phyloP scores from a whole-genome alignment of 1,139 yeast species.

The Kurtzmaniella quercitrusa region DNA sequence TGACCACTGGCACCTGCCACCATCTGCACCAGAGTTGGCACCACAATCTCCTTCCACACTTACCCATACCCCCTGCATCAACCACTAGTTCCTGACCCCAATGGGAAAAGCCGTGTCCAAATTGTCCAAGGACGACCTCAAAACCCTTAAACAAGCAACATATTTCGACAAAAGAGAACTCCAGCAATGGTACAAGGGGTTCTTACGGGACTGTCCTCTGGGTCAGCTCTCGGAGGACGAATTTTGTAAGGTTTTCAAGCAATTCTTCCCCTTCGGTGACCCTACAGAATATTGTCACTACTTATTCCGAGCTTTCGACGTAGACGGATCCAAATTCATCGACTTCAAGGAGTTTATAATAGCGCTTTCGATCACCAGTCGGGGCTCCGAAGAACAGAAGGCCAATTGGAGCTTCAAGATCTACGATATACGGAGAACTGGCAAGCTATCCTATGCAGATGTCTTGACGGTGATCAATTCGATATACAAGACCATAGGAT shows the following conservation, averaged over 20 bases:
- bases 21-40: background rate
- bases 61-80: background rate
- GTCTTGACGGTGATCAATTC: slow-evolving; percentile 76
- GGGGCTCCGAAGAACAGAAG: slow-evolving; percentile 87
- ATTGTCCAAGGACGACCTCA: slow-evolving; percentile 84
- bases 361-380: slow-evolving; percentile 80
- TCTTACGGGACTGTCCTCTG: slow-evolving; percentile 86
- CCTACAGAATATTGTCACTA: slow-evolving; percentile 88
- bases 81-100: no score
- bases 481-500: slow-evolving; percentile 92
- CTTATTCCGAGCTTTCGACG: slow-evolving; percentile 85
- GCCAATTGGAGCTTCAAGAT: slow-evolving; percentile 82
- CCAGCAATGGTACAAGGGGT: slow-evolving; percentile 98
- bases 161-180: slow-evolving; percentile 90
- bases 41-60: background rate
- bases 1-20: no score
- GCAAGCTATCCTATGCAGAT: slow-evolving; percentile 70
- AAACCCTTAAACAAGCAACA: slow-evolving; percentile 78
- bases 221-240: slow-evolving; percentile 88
- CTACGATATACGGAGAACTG: slow-evolving; percentile 79
- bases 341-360: slow-evolving; percentile 92
- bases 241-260: slow-evolving; percentile 87
- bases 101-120: slow-evolving; percentile 98
- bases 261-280: slow-evolving; percentile 97
- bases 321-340: slow-evolving; percentile 73